Conservation (phyloP, 805 yeast species). For the Sungouiozyma intestinalis region DNA sequence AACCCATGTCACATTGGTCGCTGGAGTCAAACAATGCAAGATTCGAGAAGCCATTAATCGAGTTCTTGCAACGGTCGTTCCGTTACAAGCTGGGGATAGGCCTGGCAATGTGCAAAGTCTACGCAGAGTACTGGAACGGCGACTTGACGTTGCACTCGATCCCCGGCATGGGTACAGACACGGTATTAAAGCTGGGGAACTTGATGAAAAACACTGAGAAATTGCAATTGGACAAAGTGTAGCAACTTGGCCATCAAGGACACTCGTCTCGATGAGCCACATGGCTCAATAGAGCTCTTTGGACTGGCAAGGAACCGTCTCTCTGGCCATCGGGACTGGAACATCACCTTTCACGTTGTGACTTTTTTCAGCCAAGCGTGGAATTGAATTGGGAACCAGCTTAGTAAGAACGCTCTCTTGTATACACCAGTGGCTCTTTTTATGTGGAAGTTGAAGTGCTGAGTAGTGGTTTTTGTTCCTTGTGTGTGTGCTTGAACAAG, state of each 20-base stretch:
- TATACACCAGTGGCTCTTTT: neutral
- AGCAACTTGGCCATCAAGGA: neutral
- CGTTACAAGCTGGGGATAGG: conserved; percentile 77
- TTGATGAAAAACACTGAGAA: conserved; percentile 58
- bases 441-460: neutral
- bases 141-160: conserved; percentile 69
- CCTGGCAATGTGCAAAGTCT: conserved; percentile 83
- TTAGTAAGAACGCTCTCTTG: neutral
- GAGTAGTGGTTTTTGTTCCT: too few species aligned
- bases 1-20: conserved; percentile 25
- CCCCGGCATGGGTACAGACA: conserved; percentile 90
- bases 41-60: conserved; percentile 41
- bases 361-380: neutral
- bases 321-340: too few species aligned
- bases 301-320: too few species aligned
- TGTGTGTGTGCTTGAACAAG: too few species aligned
- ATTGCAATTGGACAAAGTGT: conserved; percentile 62
- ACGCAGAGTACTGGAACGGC: conserved; percentile 97
- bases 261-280: too few species aligned
- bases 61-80: conserved; percentile 62
- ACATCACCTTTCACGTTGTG: neutral
- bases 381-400: neutral
- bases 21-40: conserved; percentile 15
- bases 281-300: too few species aligned
- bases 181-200: conserved; percentile 66